Evolutionary conservation across 345 rosid genomes (phyloP), one percentile per base, ranked within the genome.

Genomic region (Moricandia moricandioides): DNA sequence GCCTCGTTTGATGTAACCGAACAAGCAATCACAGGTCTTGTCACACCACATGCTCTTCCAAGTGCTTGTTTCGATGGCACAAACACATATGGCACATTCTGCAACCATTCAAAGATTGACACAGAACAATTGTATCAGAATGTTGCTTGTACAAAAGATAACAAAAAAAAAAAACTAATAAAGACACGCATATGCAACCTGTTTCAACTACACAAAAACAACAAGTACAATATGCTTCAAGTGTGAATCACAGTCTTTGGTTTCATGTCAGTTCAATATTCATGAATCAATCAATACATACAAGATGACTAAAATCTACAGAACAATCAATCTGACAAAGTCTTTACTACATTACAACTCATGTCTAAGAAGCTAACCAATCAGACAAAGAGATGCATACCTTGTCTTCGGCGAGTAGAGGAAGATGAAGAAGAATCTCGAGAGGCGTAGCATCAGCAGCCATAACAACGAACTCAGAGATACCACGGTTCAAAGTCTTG

Each of bases 11-110:
- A 65, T 10, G 93, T 90, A 65, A 94, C 98, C 0, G 98, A 91
- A 70, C 95, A 87, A 14, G 98, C 86, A 65, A 94, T 91, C 29
- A 91, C 98, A 5, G 95, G 88, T 80, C 98, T 88, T 37, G 97
- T 94, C 26, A 94, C 97, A 24, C 97, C 98, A 47, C 96, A 91
- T 11, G 98, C 97, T 79, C 98, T 82, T 63, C 96, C 98, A 63
- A 91, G 96, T 3, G 96, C 92, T 85, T 88, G 88, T 70, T 86
- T 91, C 60, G 98, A 94, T 14, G 96, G 95, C 11, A 94, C 98
- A 84, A 94, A 94, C 49, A 94, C 98, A 33, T 91, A 94, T 0
- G 97, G 97, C 39, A 94, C 98, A 68, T 94, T 94, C 98, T 94
- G 83, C 82, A 65, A 45, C 70, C 72, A 67, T 26, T 35, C 58